Conservation (phyloP, 176 grass and related monocot genomes). For the Metroxylon sagu region DNA sequence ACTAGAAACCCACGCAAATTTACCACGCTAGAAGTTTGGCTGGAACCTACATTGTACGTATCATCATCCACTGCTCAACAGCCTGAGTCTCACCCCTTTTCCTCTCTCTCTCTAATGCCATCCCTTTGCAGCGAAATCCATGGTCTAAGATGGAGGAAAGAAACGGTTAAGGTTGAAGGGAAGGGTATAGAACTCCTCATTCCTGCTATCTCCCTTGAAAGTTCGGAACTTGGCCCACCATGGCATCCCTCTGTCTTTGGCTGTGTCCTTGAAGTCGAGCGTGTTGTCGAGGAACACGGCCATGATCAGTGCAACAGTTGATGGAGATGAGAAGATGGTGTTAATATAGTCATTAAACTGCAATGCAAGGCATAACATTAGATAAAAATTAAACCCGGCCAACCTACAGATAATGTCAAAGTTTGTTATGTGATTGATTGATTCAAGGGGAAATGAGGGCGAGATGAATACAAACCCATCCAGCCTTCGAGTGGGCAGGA, state of each 20-base stretch:
- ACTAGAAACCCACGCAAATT: conserved; percentile 6
- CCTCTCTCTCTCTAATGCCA: neutral
- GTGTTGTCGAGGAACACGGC: conserved; percentile 95
- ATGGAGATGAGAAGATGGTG: conserved; percentile 93
- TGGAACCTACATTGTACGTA: conserved; percentile 6
- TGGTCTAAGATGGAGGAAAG: conserved; percentile 65
- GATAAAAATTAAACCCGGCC: no score
- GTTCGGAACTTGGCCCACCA: conserved; percentile 81
- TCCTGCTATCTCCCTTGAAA: conserved; percentile 87
- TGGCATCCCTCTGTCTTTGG: conserved; percentile 70
- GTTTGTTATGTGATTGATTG: no score
- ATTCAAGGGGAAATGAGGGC: neutral
- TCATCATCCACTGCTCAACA: conserved; percentile 28
- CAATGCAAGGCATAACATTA: conserved; percentile 10
- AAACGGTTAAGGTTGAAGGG: conserved; percentile 97
- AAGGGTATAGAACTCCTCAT: conserved; percentile 96
- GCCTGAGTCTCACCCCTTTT: conserved; percentile 27
- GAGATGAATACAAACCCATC: conserved; percentile 55
- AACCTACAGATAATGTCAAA: no score
- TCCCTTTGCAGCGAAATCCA: neutral
- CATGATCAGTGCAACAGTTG: conserved; percentile 74
- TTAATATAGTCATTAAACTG: conserved; percentile 99
- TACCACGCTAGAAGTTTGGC: conserved; percentile 10
- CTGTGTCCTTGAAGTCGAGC: conserved; percentile 59
- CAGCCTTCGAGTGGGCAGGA: conserved; percentile 73